Evolutionary conservation across 495 filamentous ascomycete genomes (phyloP), one percentile per base, ranked within the genome.

Genomic region (Baudoinia panamericana): DNA sequence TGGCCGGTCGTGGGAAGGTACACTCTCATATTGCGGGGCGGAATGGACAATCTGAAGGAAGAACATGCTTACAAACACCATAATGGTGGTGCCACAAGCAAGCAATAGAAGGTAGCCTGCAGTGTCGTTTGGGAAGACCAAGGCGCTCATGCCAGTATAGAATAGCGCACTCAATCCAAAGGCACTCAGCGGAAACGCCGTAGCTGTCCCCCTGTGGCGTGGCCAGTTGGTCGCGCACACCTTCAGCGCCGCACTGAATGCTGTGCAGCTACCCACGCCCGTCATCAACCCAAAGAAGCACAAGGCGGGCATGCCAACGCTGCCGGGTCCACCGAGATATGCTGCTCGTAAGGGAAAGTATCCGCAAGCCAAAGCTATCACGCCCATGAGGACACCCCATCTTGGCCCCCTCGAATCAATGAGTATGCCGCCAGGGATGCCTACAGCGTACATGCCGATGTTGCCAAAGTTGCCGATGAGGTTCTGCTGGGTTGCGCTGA

Each of bases 161-260:
- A 96, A 93, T 57, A 96, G 85, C 33, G 90, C 90, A 62, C 88
- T 94, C 22, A 97, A 67, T 18, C 90, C 90, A 58, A 96, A 95
- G 4, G 83, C 85, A 29, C 88, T 78, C 31, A 97, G 63, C 5
- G 90, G 88, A 55, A 96, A 84, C 2, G 84, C 86, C 5, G 90
- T 96, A 11, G 90, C 90, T 15, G 88, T 94, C 39, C 92, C 90
- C 30, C 90, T 76, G 53, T 93, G 81, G 24, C 77, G 68, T 1
- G 88, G 92, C 70, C 85, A 97, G 59, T 97, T 97, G 29, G 87
- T 66, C 23, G 92, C 87, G 42, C 40, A 50, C 11, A 73, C 72
- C 63, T 97, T 97, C 51, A 97, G 75, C 3, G 86, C 69, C 19
- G 77, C 88, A 7, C 73, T 71, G 56, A 96, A 96, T 4, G 88